A percentile compares a stretch with the other conserved stretches of the same genome.
Conservation (phyloP, 1,284 basidiomycete species). For the Jaminaea rosea region DNA sequence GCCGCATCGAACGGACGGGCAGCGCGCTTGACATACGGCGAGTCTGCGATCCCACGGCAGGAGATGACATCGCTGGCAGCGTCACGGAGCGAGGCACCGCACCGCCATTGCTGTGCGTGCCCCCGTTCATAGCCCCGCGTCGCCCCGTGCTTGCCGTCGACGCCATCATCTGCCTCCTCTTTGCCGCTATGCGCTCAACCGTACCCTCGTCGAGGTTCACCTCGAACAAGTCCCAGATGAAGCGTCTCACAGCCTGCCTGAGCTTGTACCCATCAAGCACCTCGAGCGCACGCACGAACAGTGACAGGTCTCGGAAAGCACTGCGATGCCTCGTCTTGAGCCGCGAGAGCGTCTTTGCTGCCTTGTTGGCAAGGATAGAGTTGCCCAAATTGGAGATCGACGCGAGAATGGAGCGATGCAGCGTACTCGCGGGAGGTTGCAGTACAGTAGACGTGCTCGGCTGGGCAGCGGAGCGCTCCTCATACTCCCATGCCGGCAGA, state of each 20-base stretch:
- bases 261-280: slow-evolving; percentile 59
- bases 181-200: slow-evolving; percentile 14
- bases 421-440: slow-evolving; percentile 54
- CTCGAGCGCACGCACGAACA: slow-evolving; percentile 31
- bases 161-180: no score
- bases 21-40: no score
- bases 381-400: slow-evolving; percentile 90
- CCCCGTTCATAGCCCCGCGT: no score
- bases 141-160: no score
- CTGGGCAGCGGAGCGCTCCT: background rate
- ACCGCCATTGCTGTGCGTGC: no score
- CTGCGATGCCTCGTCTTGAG: slow-evolving; percentile 52
- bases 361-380: slow-evolving; percentile 68
- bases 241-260: slow-evolving; percentile 67
- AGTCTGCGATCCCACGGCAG: no score
- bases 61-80: no score
- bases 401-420: slow-evolving; percentile 76
- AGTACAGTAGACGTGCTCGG: no score
- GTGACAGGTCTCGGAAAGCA: slow-evolving; percentile 21
- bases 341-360: slow-evolving; percentile 28
- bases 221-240: slow-evolving; percentile 85
- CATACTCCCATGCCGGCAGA: background rate
- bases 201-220: slow-evolving; percentile 29
- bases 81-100: no score
- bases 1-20: background rate